Base-by-base conservation (phyloP, 1,284 basidiomycete genomes). In the Cryptococcus sp. region DNA sequence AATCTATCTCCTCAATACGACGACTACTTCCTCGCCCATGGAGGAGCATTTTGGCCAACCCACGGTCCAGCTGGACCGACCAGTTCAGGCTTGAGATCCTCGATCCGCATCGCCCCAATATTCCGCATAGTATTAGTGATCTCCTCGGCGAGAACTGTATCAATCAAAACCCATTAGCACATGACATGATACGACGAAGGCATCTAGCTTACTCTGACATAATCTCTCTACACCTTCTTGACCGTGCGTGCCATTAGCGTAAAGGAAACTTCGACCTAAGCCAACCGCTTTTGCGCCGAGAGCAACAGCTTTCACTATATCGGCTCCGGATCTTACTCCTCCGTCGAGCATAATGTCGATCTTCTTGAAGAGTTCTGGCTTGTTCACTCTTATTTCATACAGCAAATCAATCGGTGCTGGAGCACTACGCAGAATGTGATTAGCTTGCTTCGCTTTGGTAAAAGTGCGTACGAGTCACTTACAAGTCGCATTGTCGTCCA, bases 81-180 rank as follows among this genome's bases (percentile, higher is more conserved):
- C 88, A 94, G 86, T 69, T 89, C 87, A 0, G 92, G 91, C 43
- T 81, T 84, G 45, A 95, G 80, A 56, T 93, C 85, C 8, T 81
- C 73, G 16, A 83, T 64, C 17, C 68, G 72, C 7, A 72, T 74
- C n/a, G 78, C 80, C 10, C 82, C 82, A 39, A 81, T 73, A 51
- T 83, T 77, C 7, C 81, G 74, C 81, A 84, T 82, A 13, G 79
- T 78, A 29, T 81, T 80, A 20, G 77, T 76, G 49, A 84, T 80
- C 68, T 84, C 83, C 57, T 81, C 81, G 16, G 77, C 72, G 48
- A 83, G 57, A 57, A 83, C 79, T 80, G 81, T 26, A 25, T 22
- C 20, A 25, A 47, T 20, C 8, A 4, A 11, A n/a, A 19, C 6
- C 8, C 48, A 19, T 50, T 10, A 55, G 38, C 40, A 23, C 40